These are phyloP conservation scores for Wickerhamiella azymoides DNA, from an alignment of 805 yeast genomes.

Conservation along the genomic window DNA sequence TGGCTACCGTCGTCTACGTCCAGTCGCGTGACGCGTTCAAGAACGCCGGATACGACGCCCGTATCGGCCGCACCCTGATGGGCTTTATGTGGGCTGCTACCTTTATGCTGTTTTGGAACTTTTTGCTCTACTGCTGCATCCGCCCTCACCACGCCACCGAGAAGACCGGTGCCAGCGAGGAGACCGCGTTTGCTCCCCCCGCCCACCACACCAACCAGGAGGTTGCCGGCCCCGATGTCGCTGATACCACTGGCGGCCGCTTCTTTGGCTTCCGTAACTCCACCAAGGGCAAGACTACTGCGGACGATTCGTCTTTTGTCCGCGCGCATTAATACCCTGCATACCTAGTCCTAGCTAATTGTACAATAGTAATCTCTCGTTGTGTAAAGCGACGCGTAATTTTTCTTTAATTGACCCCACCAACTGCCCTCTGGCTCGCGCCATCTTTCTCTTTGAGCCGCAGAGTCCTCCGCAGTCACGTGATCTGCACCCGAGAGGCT, in stretches of 20 bases:
- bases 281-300: constrained; percentile 6
- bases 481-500: neutral
- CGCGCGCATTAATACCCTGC: constrained; percentile 13
- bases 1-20: constrained; percentile 67
- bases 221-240: neutral
- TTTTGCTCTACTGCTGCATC: constrained; percentile 21
- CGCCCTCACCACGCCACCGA: constrained; percentile 26
- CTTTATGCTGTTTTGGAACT: constrained; percentile 22
- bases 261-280: constrained; percentile 6
- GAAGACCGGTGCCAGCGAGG: neutral
- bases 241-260: constrained; percentile 5
- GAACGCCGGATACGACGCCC: constrained; percentile 26
- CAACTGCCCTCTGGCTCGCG: no score
- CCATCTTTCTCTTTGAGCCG: no score
- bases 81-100: constrained; percentile 53
- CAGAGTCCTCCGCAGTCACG: no score
- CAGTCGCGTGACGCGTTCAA: constrained; percentile 59
- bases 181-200: constrained; percentile 3
- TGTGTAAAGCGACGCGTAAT: no score
- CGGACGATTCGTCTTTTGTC: constrained; percentile 20
- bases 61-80: constrained; percentile 28
- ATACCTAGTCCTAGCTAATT: neutral
- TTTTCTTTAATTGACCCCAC: no score
- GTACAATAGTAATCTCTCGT: neutral
- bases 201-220: neutral